Conservation (phyloP, 2,329 filamentous ascomycete genomes). For the Aspergillus spinulosporus region DNA sequence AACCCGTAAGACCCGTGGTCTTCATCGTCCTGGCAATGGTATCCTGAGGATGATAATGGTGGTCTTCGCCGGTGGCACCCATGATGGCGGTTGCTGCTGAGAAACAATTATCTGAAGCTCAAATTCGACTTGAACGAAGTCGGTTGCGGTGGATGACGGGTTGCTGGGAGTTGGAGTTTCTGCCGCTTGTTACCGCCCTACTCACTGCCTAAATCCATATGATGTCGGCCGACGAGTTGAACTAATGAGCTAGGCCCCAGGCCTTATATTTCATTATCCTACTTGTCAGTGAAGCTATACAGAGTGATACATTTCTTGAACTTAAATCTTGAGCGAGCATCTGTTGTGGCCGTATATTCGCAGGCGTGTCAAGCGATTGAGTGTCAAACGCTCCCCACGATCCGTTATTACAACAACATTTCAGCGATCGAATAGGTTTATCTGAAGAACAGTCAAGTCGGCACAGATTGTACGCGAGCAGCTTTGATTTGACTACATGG, state of each 20-base stretch:
- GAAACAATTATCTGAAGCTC: slow-evolving; percentile 27
- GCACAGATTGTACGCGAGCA: background rate
- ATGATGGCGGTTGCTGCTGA: slow-evolving; percentile 43
- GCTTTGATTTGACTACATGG: slow-evolving; percentile 15
- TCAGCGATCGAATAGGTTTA: slow-evolving; percentile 13
- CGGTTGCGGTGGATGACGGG: slow-evolving; percentile 24
- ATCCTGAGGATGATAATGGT: slow-evolving; percentile 70
- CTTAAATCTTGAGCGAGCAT: background rate
- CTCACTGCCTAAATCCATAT: slow-evolving; percentile 22
- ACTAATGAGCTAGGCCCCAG: slow-evolving; percentile 8
- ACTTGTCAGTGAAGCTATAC: slow-evolving; percentile 1
- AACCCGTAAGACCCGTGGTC: slow-evolving; percentile 64
- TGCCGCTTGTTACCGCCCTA: slow-evolving; percentile 30
- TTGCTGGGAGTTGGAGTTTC: slow-evolving; percentile 31
- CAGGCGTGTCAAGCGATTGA: slow-evolving; percentile 2
- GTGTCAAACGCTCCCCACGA: slow-evolving; percentile 13
- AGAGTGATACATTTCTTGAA: background rate
- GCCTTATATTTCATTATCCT: slow-evolving; percentile 9
- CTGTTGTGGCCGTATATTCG: slow-evolving; percentile 5
- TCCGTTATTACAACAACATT: slow-evolving; percentile 8
- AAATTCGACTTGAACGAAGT: slow-evolving; percentile 28
- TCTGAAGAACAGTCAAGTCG: slow-evolving; percentile 1
- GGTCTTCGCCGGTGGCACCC: slow-evolving; percentile 50
- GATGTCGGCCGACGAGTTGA: slow-evolving; percentile 10
- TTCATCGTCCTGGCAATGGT: slow-evolving; percentile 67